Evolutionary conservation across 1,139 yeast genomes (phyloP).

Genomic region (Yamadazyma kanchanaburiensis): DNA sequence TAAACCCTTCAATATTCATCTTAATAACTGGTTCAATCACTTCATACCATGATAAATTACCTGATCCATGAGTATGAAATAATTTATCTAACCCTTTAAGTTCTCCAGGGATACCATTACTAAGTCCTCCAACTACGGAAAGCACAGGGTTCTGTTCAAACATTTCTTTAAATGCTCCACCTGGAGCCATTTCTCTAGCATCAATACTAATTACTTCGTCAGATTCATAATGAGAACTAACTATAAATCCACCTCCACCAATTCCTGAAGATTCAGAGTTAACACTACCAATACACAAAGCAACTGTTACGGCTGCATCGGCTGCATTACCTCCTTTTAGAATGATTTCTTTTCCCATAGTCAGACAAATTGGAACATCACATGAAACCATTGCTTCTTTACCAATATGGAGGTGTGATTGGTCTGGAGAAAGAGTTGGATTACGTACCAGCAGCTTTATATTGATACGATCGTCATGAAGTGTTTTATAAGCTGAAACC

Average conservation of each 20-base stretch:
- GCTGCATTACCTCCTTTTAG: slow-evolving; percentile 75
- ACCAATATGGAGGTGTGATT: slow-evolving; percentile 27
- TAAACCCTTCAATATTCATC: slow-evolving; percentile 67
- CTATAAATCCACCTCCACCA: slow-evolving; percentile 88
- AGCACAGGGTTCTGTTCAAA: slow-evolving; percentile 40
- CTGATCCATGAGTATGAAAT: slow-evolving; percentile 61
- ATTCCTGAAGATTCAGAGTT: slow-evolving; percentile 86
- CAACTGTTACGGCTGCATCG: slow-evolving; percentile 88
- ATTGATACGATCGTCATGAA: no score
- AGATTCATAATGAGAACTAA: slow-evolving; percentile 44
- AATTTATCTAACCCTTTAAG: slow-evolving; percentile 72
- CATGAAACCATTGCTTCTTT: slow-evolving; percentile 67
- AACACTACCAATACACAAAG: slow-evolving; percentile 81
- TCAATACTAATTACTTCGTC: slow-evolving; percentile 62
- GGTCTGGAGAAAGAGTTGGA: slow-evolving; percentile 22
- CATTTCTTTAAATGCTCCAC: slow-evolving; percentile 60
- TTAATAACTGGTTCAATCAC: slow-evolving; percentile 72
- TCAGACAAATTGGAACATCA: slow-evolving; percentile 71
- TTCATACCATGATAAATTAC: slow-evolving; percentile 68
- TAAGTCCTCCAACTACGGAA: slow-evolving; percentile 77
- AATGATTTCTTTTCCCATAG: slow-evolving; percentile 62
- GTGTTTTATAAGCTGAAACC: no score
- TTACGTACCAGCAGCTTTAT: no score
- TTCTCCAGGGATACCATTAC: slow-evolving; percentile 89
- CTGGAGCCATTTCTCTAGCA: slow-evolving; percentile 88